Base-by-base conservation (phyloP, 495 filamentous ascomycete species). In the Daldinia decipiens region DNA sequence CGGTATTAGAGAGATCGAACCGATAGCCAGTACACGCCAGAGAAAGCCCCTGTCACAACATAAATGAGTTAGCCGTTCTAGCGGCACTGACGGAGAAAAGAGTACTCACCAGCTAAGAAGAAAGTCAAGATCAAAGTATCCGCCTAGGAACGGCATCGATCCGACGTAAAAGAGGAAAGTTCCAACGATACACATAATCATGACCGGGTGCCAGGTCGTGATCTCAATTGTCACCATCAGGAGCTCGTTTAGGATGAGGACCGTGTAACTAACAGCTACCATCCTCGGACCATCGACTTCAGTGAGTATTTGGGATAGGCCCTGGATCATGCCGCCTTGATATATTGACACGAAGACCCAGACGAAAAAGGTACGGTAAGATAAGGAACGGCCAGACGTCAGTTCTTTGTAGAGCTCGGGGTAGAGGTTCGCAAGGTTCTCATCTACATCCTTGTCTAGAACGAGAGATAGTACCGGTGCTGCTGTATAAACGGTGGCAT, bases 391-490 rank as follows among this genome's bases (percentile, higher is more conserved):
- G 17, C 94, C 94, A 0, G 87, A 85, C 5, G 94, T 97, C 9
- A 99, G 80, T 75, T 99, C 96, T 69, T 95, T 96, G 86, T 99
- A 99, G 5, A 99, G 85, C 74, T 99, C 96, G 3, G 96, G 96
- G 78, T 98, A 99, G 32, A 98, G 86, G 72, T 96, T 97, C 36
- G 95, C 93, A 19, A 98, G 86, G 26, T 89, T 86, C 79, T 97
- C 94, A 75, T 97, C 93, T 26, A 99, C 95, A 74, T 99, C 96
- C 64, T 90, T 90, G 78, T 99, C 96, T 9, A 98, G 88, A 6
- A 98, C 95, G n/a, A 99, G 88, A 0, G 92, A 96, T 76, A 99
- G 93, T 40, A 99, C 96, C 0, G 96, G 96, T 2, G 86, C 85
- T 81, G 95, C 97, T 17, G 96, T 99, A 80, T 99, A 99, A 12